Percentiles rank a stretch among this genome's conserved stretches.
Conservation (phyloP, 768 basidiomycete species). For the Porphyrellus cyaneotinctus region DNA sequence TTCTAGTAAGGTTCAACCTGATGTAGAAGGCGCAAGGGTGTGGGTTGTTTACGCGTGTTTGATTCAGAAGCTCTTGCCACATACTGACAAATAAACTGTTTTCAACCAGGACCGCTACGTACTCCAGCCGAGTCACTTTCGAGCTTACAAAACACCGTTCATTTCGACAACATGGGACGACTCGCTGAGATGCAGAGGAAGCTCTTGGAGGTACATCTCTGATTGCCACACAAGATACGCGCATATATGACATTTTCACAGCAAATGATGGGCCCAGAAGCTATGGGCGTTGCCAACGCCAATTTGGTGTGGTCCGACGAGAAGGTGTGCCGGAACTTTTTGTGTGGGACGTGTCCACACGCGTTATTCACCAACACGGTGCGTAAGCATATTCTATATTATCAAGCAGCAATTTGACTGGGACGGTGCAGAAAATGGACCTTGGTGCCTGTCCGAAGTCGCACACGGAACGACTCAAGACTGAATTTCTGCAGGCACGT, state of each 20-base stretch:
- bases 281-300: conserved; percentile 92
- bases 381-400: conserved; percentile 28
- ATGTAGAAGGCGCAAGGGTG: not conserved
- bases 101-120: conserved; percentile 11
- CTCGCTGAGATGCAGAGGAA: conserved; percentile 97
- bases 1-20: not conserved
- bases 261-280: conserved; percentile 99
- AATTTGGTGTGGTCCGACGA: conserved; percentile 94
- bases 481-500: conserved; percentile 78
- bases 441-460: conserved; percentile 96
- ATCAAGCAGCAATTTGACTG: not conserved
- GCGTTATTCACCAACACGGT: conserved; percentile 97
- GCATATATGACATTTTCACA: conserved; percentile 29
- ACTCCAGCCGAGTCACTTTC: not conserved
- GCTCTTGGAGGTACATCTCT: conserved; percentile 65
- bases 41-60: conserved; percentile 26
- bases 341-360: conserved; percentile 98
- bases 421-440: conserved; percentile 82
- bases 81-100: conserved; percentile 27
- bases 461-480: conserved; percentile 91
- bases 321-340: conserved; percentile 97
- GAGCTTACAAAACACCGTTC: conserved; percentile 2
- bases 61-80: conserved; percentile 24
- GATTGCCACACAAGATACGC: conserved; percentile 4
- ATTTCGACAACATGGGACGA: conserved; percentile 68